Conservation (phyloP, 225 moss, liverwort and hornwort species). For the Pseudoscleropodium purum region DNA sequence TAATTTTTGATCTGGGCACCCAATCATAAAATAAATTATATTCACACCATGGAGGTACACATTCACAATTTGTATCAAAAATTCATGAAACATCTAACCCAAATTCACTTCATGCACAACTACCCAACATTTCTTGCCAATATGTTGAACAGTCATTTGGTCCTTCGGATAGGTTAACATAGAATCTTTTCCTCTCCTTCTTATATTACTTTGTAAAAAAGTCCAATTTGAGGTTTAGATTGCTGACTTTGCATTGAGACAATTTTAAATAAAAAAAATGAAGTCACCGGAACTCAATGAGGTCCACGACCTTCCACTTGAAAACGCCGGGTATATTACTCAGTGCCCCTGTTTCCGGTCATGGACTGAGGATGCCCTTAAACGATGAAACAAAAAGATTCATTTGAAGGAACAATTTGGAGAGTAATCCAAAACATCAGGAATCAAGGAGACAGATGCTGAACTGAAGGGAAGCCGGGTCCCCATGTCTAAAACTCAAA, state of each 20-base stretch:
- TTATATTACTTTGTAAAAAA: rapidly evolving
- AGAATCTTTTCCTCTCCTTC: not conserved
- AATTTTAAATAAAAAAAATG: too few relatives aligned
- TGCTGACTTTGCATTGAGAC: not conserved
- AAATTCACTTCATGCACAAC: not conserved
- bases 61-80: not conserved
- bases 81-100: too few relatives aligned
- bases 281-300: not conserved
- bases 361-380: not conserved
- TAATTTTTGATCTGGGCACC: rapidly evolving
- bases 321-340: too few relatives aligned
- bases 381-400: too few relatives aligned
- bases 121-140: not conserved
- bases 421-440: not conserved
- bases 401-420: not conserved
- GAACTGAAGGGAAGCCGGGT: not conserved
- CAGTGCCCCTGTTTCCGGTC: not conserved
- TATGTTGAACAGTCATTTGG: rapidly evolving
- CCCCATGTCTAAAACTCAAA: not conserved
- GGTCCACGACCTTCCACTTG: not conserved
- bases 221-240: not conserved
- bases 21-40: not conserved
- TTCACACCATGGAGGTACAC: rapidly evolving
- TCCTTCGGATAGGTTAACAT: not conserved
- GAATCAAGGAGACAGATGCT: not conserved